Evolutionary conservation across 2,329 filamentous ascomycete genomes (phyloP).

Genomic region (Cladorrhinum sp.): DNA sequence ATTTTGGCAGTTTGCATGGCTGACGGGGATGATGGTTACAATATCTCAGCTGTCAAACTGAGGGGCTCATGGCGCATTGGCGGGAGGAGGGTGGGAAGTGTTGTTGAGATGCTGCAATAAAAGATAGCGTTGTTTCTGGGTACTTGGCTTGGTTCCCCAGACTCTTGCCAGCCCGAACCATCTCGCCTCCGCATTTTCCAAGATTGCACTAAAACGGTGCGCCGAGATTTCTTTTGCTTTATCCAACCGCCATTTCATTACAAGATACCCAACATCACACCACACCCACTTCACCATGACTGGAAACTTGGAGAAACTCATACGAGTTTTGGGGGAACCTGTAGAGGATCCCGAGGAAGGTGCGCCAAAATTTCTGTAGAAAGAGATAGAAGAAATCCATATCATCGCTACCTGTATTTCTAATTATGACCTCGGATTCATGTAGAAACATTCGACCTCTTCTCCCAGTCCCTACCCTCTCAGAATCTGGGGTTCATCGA

Average conservation of each 20-base stretch:
- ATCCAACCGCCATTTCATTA: neutral
- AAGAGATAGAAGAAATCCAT: neutral
- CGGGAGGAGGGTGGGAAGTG: neutral
- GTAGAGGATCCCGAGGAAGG: constrained; percentile 27
- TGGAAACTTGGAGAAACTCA: constrained; percentile 11
- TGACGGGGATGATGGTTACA: neutral
- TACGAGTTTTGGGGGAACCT: constrained; percentile 21
- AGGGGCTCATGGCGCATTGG: too few relatives aligned
- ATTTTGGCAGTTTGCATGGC: neutral
- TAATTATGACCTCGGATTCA: neutral
- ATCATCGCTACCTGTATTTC: neutral
- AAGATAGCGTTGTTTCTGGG: neutral
- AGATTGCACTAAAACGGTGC: constrained; percentile 9
- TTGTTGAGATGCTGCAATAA: neutral
- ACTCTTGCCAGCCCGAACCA: neutral
- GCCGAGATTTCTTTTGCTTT: neutral
- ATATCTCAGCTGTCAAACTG: neutral
- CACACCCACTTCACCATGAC: constrained; percentile 15
- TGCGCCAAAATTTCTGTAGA: constrained; percentile 9
- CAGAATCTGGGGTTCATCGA: constrained; percentile 84
- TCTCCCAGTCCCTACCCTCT: constrained; percentile 71
- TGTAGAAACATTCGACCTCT: constrained; percentile 80
- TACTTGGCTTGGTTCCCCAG: too few relatives aligned
- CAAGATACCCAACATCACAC: neutral
- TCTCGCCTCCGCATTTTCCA: constrained; percentile 14